phyloP scores from a whole-genome alignment of 1,284 basidiomycete genomes.

The Porogramme epimiltina region DNA sequence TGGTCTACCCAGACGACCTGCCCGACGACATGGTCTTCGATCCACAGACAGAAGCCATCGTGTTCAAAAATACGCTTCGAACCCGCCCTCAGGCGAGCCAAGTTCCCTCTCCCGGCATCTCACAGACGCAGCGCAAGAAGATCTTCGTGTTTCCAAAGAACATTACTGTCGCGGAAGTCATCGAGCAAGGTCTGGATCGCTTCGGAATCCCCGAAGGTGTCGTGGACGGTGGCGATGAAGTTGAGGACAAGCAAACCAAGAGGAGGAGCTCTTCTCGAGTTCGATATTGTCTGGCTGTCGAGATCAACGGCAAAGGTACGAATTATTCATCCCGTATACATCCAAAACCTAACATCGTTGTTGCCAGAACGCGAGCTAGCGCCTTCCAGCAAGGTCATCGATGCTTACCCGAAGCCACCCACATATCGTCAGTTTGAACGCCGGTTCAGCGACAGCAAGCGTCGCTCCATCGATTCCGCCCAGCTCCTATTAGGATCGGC shows the following conservation, averaged over 20 bases:
- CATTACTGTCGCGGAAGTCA: conserved; percentile 93
- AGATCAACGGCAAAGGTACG: conserved; percentile 66
- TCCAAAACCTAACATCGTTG: neutral
- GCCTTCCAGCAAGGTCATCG: conserved; percentile 80
- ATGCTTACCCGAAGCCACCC: conserved; percentile 82
- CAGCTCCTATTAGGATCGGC: conserved; percentile 67
- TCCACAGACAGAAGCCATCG: conserved; percentile 86
- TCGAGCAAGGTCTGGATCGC: conserved; percentile 87
- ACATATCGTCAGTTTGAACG: conserved; percentile 65
- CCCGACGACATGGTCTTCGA: conserved; percentile 95
- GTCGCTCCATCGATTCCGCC: conserved; percentile 87
- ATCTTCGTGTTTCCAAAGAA: conserved; percentile 91
- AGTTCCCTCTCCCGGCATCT: conserved; percentile 51
- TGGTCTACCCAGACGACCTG: conserved; percentile 87
- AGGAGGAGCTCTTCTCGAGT: conserved; percentile 78
- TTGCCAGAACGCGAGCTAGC: conserved; percentile 71
- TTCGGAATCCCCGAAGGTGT: conserved; percentile 96
- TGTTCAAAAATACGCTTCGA: conserved; percentile 72
- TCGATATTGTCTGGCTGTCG: conserved; percentile 75
- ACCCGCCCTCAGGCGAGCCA: conserved; percentile 49
- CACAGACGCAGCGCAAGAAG: conserved; percentile 65
- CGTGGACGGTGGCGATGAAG: conserved; percentile 96
- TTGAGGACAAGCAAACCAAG: conserved; percentile 89
- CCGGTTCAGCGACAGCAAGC: conserved; percentile 62
- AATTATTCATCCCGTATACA: conserved; percentile 11